Conservation (phyloP, 2,329 filamentous ascomycete genomes). For the Taxawa tesnikishii region DNA sequence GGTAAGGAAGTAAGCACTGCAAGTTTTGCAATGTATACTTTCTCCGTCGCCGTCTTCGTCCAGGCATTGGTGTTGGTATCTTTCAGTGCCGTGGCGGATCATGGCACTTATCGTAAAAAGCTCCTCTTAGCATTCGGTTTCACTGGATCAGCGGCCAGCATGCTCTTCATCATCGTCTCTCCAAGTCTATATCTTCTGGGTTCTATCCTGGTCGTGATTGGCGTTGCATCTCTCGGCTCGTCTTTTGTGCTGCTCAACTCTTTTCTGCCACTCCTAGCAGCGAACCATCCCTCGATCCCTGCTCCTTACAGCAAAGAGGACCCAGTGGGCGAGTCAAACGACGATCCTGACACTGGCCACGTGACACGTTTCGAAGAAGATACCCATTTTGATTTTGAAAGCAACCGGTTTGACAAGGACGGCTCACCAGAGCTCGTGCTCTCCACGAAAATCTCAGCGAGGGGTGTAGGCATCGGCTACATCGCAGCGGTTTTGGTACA, state of each 20-base stretch:
- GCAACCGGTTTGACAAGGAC: constrained; percentile 5
- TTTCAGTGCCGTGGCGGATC: constrained; percentile 85
- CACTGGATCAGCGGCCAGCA: constrained; percentile 62
- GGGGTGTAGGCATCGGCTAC: constrained; percentile 84
- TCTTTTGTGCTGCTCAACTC: constrained; percentile 93
- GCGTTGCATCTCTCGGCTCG: constrained; percentile 85
- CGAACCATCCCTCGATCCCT: constrained; percentile 54
- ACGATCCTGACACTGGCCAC: too few species aligned
- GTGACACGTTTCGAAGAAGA: too few species aligned
- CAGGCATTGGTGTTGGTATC: constrained; percentile 84
- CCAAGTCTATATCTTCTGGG: constrained; percentile 67
- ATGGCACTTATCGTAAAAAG: constrained; percentile 70
- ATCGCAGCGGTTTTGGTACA: constrained; percentile 72
- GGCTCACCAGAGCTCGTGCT: constrained; percentile 56
- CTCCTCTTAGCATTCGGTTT: constrained; percentile 71
- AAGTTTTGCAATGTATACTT: constrained; percentile 93
- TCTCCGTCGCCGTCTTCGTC: constrained; percentile 73
- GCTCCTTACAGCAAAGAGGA: too few species aligned
- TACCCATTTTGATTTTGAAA: too few species aligned
- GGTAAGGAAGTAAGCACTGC: constrained; percentile 78
- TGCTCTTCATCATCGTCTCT: constrained; percentile 67
- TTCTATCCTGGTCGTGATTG: constrained; percentile 67
- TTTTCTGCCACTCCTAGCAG: constrained; percentile 75
- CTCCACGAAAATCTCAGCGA: constrained; percentile 76
- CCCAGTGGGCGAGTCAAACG: too few species aligned